Evolutionary conservation across 73 alveolate species (phyloP).

Genomic region (Halteria grandinella): DNA sequence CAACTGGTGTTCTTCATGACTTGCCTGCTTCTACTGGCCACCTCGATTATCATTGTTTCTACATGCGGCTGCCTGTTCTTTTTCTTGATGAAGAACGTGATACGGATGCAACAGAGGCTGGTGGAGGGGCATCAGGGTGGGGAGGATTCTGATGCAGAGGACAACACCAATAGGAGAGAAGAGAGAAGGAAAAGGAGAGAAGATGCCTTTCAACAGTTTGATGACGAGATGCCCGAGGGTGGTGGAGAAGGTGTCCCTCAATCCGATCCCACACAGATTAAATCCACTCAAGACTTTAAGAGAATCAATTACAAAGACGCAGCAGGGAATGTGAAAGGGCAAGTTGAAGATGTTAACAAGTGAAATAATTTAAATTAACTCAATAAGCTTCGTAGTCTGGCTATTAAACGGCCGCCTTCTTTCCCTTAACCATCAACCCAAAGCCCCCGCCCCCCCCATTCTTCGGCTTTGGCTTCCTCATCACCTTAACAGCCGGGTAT

Average conservation of each 20-base stretch:
- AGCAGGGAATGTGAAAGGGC: neutral
- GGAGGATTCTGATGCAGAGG: conserved; percentile 2
- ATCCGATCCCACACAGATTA: too few relatives aligned
- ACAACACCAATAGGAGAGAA: too few relatives aligned
- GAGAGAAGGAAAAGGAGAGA: neutral
- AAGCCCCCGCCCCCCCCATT: conserved; percentile 61
- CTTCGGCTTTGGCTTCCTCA: neutral
- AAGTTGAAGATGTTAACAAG: neutral
- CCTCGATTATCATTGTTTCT: conserved; percentile 21
- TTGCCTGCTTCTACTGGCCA: conserved; percentile 17
- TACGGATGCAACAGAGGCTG: neutral
- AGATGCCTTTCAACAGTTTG: neutral
- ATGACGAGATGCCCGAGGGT: too few relatives aligned
- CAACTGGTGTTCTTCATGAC: conserved; percentile 26
- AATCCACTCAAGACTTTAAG: too few relatives aligned
- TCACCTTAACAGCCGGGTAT: conserved; percentile 50
- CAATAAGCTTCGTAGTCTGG: neutral
- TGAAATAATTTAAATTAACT: neutral
- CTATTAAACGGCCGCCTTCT: neutral
- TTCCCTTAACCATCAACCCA: conserved; percentile 27
- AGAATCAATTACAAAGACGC: neutral
- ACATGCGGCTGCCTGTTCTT: conserved; percentile 34
- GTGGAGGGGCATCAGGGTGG: neutral
- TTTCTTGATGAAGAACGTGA: conserved; percentile 17
- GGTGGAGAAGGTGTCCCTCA: too few relatives aligned